Percentiles rank a stretch among this genome's conserved stretches.
phyloP scores from a whole-genome alignment of 2,329 filamentous ascomycete species.

The Sporothrix brunneoviolacea region DNA sequence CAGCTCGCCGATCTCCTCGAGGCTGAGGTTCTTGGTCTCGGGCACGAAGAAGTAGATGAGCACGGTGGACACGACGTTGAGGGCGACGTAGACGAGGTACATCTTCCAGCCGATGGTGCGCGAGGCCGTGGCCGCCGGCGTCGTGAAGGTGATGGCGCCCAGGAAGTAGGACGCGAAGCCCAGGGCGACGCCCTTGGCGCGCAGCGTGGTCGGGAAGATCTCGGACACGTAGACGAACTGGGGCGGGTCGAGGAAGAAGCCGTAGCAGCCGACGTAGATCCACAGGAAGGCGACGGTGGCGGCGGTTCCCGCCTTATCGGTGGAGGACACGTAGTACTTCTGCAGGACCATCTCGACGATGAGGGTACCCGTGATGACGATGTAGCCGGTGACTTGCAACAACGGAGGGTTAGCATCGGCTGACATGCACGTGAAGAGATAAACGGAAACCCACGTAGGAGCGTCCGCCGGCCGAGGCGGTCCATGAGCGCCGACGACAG shows the following conservation, averaged over 20 bases:
- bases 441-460: too few relatives aligned
- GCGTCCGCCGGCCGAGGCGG: too few relatives aligned
- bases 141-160: constrained; percentile 34
- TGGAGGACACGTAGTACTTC: constrained; percentile 7
- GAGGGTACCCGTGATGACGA: too few relatives aligned
- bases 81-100: constrained; percentile 31
- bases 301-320: constrained; percentile 2
- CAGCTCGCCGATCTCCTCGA: constrained; percentile 6
- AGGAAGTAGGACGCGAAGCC: constrained; percentile 22
- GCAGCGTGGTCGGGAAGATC: constrained; percentile 28
- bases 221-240: constrained; percentile 7
- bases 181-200: constrained; percentile 26
- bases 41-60: constrained; percentile 35
- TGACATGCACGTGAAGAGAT: too few relatives aligned
- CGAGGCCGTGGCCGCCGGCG: constrained; percentile 30
- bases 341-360: too few relatives aligned
- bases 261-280: constrained; percentile 10
- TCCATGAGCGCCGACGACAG: too few relatives aligned
- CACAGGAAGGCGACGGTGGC: constrained; percentile 9
- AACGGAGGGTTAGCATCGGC: too few relatives aligned
- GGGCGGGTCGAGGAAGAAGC: constrained; percentile 4
- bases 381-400: too few relatives aligned
- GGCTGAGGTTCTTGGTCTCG: constrained; percentile 9
- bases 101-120: constrained; percentile 32
- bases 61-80: constrained; percentile 17